phyloP scores from a whole-genome alignment of 1,139 yeast genomes.

The Candida tropicalis region DNA sequence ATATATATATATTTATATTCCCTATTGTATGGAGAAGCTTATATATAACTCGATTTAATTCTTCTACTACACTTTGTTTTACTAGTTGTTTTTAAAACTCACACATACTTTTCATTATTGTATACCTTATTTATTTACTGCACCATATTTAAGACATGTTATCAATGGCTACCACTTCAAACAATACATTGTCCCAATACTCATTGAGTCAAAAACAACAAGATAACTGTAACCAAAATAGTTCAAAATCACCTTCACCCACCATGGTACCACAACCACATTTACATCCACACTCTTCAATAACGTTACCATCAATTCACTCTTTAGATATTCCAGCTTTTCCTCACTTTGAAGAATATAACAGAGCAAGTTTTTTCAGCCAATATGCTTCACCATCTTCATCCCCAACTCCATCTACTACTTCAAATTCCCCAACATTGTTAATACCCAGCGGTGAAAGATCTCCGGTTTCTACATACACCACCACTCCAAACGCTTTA shows the following conservation, averaged over 20 bases:
- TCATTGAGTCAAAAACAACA: slow-evolving; percentile 9
- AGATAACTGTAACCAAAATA: slow-evolving; percentile 9
- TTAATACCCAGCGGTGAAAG: slow-evolving; percentile 11
- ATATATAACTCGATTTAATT: no score
- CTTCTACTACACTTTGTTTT: no score
- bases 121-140: no score
- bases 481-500: slow-evolving; percentile 4
- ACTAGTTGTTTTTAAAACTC: no score
- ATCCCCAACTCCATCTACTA: slow-evolving; percentile 8
- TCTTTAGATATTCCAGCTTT: slow-evolving; percentile 19
- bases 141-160: slow-evolving; percentile 1
- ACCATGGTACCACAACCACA: slow-evolving; percentile 8
- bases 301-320: slow-evolving; percentile 21
- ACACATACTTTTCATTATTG: no score
- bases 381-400: slow-evolving; percentile 5
- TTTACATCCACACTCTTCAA: slow-evolving; percentile 8
- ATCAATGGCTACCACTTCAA: slow-evolving; percentile 3
- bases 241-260: slow-evolving; percentile 8
- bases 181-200: slow-evolving; percentile 12
- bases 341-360: slow-evolving; percentile 13
- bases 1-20: no score
- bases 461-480: slow-evolving; percentile 2
- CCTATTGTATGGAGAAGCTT: no score
- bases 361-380: background rate
- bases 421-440: slow-evolving; percentile 13